These are phyloP conservation scores for Cryoendolithus antarcticus DNA, from an alignment of 2,329 filamentous ascomycete species.

Conservation along the genomic window DNA sequence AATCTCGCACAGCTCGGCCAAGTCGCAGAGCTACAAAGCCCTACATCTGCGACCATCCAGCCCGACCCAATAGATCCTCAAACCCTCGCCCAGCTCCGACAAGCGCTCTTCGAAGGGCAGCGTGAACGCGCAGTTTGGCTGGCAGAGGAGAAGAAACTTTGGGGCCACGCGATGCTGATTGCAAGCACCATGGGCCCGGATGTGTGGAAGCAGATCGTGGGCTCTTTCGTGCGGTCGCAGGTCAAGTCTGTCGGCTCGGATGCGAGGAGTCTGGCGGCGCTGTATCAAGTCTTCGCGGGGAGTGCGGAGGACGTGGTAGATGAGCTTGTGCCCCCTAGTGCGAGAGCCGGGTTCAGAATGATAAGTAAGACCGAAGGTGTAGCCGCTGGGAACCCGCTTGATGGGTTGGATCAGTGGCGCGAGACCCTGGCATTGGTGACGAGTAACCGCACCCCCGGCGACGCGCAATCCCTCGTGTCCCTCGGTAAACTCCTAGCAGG, in stretches of 20 bases:
- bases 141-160: conserved; percentile 82
- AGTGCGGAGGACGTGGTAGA: conserved; percentile 92
- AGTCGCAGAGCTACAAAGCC: conserved; percentile 25
- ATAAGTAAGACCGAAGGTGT: conserved; percentile 59
- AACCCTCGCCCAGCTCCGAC: conserved; percentile 60
- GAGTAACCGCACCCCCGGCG: conserved; percentile 74
- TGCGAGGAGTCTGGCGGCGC: conserved; percentile 75
- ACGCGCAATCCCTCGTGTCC: conserved; percentile 63
- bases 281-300: conserved; percentile 78
- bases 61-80: conserved; percentile 58
- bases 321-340: conserved; percentile 85
- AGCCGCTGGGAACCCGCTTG: conserved; percentile 58
- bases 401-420: conserved; percentile 84
- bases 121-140: conserved; percentile 87
- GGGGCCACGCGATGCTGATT: conserved; percentile 92
- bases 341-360: conserved; percentile 82
- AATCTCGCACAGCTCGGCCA: conserved; percentile 27
- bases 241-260: conserved; percentile 66
- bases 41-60: conserved; percentile 19
- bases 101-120: conserved; percentile 63
- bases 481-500: conserved; percentile 70
- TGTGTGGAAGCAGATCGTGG: conserved; percentile 82
- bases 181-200: conserved; percentile 62
- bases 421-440: conserved; percentile 79
- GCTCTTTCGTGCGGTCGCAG: conserved; percentile 92